Percentiles rank a stretch among this genome's conserved stretches.
Evolutionary conservation across 2,329 filamentous ascomycete genomes (phyloP).

Genomic region (Alternaria sp.): DNA sequence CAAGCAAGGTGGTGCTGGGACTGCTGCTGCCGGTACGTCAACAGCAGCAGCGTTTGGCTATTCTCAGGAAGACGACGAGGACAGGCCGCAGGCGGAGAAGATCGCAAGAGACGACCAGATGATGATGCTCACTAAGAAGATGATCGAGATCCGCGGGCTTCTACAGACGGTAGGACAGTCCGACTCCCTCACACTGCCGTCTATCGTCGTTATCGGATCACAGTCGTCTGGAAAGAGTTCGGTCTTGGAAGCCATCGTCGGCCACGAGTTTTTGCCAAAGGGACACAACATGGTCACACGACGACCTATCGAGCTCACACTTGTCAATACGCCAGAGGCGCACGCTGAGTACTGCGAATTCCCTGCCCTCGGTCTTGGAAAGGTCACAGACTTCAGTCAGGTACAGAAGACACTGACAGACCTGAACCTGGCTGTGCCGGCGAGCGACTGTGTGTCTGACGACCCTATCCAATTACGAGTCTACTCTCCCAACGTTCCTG

Average conservation of each 20-base stretch:
- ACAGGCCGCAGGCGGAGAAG: slow-evolving; percentile 71
- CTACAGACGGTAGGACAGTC: slow-evolving; percentile 93
- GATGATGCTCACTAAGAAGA: slow-evolving; percentile 99
- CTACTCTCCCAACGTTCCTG: slow-evolving; percentile 93
- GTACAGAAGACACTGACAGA: slow-evolving; percentile 96
- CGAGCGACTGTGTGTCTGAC: slow-evolving; percentile 90
- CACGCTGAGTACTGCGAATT: slow-evolving; percentile 95
- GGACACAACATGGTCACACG: slow-evolving; percentile 99
- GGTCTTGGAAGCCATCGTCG: slow-evolving; percentile 94
- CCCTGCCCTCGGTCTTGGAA: slow-evolving; percentile 86
- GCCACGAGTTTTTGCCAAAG: slow-evolving; percentile 96
- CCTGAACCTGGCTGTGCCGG: slow-evolving; percentile 90
- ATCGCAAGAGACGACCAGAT: slow-evolving; percentile 93
- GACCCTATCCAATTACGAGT: slow-evolving; percentile 97
- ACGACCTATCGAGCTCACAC: slow-evolving; percentile 91
- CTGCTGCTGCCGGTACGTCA: slow-evolving; percentile 72
- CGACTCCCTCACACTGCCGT: slow-evolving; percentile 85
- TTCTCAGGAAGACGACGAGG: slow-evolving; percentile 72
- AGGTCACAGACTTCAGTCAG: slow-evolving; percentile 88
- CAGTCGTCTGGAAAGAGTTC: slow-evolving; percentile 99
- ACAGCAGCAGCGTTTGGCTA: slow-evolving; percentile 83
- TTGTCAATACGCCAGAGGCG: slow-evolving; percentile 92
- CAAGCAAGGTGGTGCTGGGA: slow-evolving; percentile 63
- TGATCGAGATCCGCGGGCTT: slow-evolving; percentile 97
- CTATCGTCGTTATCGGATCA: slow-evolving; percentile 98